Evolutionary conservation across 257 asterid species (phyloP).

Genomic region (Nicotiana paniculata): DNA sequence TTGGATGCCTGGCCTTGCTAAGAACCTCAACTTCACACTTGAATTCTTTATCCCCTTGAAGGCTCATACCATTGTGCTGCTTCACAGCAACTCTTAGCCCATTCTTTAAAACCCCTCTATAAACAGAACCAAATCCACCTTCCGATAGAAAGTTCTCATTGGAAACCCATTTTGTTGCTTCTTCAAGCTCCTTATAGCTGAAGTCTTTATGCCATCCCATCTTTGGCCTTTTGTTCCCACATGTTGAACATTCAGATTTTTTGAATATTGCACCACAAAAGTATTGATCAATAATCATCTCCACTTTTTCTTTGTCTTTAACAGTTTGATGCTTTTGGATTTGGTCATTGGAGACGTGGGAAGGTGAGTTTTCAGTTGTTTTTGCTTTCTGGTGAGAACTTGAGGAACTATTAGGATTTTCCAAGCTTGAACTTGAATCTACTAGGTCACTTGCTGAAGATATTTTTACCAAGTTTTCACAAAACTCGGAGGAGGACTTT

Average conservation of each 20-base stretch:
- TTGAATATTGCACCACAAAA: neutral
- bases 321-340: neutral
- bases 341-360: neutral
- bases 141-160: slow-evolving; percentile 41
- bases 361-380: neutral
- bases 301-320: slow-evolving; percentile 8
- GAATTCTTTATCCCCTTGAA: slow-evolving; percentile 72
- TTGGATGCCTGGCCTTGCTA: slow-evolving; percentile 60
- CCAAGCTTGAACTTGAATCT: neutral
- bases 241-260: slow-evolving; percentile 41
- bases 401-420: neutral
- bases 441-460: neutral
- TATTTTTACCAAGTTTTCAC: neutral
- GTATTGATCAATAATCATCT: neutral
- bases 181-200: slow-evolving; percentile 40
- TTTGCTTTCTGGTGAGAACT: neutral
- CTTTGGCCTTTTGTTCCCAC: slow-evolving; percentile 48
- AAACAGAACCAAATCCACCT: slow-evolving; percentile 73
- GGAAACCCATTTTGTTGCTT: slow-evolving; percentile 52
- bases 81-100: slow-evolving; percentile 58
- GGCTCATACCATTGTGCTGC: slow-evolving; percentile 59
- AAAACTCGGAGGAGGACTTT: neutral
- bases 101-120: slow-evolving; percentile 36
- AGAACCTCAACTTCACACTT: slow-evolving; percentile 55
- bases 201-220: slow-evolving; percentile 37